phyloP scores from a whole-genome alignment of 176 grass and related monocot genomes.

The Miscanthus lutarioriparius region DNA sequence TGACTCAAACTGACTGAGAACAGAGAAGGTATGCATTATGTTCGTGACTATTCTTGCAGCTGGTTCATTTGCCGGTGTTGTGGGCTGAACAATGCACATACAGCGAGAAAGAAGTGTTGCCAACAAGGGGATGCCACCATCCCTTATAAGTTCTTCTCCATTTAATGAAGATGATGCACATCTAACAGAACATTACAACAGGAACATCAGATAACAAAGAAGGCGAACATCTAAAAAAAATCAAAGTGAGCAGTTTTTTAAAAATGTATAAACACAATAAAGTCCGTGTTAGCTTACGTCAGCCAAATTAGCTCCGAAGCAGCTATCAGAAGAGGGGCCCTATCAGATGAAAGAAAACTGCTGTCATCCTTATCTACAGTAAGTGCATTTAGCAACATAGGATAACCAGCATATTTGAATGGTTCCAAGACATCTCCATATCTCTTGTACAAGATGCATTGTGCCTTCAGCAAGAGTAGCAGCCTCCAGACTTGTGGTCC shows the following conservation, averaged over 20 bases:
- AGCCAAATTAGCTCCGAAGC: constrained; percentile 98
- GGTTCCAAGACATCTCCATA: constrained; percentile 91
- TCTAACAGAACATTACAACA: constrained; percentile 45
- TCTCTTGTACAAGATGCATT: constrained; percentile 97
- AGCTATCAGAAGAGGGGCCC: constrained; percentile 82
- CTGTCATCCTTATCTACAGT: constrained; percentile 92
- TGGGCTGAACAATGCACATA: constrained; percentile 95
- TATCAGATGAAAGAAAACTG: constrained; percentile 98
- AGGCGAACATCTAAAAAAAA: neutral
- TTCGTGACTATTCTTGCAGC: constrained; percentile 90
- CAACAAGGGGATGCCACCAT: constrained; percentile 90
- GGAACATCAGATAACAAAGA: constrained; percentile 33
- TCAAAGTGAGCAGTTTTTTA: constrained; percentile 10
- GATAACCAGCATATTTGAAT: constrained; percentile 99
- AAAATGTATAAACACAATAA: constrained; percentile 26
- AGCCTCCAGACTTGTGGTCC: constrained; percentile 96
- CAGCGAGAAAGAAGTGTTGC: constrained; percentile 96
- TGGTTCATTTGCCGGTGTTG: constrained; percentile 89
- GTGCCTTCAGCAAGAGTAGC: constrained; percentile 88
- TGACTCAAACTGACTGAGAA: constrained; percentile 85
- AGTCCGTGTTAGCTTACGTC: constrained; percentile 66
- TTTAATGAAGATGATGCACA: constrained; percentile 95
- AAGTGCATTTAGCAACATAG: constrained; percentile 94
- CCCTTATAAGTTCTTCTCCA: constrained; percentile 96
- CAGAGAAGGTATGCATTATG: constrained; percentile 91